Base-by-base conservation (phyloP, 495 filamentous ascomycete genomes). In the Neurospora sp. region DNA sequence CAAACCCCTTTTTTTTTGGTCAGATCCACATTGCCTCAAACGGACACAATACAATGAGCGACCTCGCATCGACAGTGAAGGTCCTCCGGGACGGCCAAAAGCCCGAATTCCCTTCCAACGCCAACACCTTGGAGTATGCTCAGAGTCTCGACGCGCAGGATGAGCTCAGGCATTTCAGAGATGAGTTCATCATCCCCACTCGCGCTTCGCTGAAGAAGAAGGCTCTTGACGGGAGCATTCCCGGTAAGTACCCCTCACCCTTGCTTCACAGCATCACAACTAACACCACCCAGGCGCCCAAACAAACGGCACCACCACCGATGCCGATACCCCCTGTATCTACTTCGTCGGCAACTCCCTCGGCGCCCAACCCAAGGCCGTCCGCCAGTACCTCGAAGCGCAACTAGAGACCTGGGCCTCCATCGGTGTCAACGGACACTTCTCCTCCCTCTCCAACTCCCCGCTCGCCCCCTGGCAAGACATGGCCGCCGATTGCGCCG, bases 301-400 rank as follows among this genome's bases (percentile, higher is more conserved):
- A 66, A 66, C 15, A 8, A 40, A 39, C 21, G 39, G 34, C 24
- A 21, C 42, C 40, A 21, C 37, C 37, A 74, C 71, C 39, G 72
- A 78, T 19, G 75, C 73, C 13, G 73, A 81, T n/a, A 80, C 85
- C 39, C 76, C 78, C 21, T 91, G 88, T 80, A 92, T 93, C 76
- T 98, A 98, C 81, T 86, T 98, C 39, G 96, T 94, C 76, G 95
- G 95, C 31, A 97, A 98, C 83, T 98, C 95, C 2, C 87, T 97
- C 21, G 95, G 95, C 48, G 86, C 94, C 17, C 95, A 98, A 79
- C 94, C 95, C 28, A 88, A 86, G 62, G 85, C 86, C 48, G 92
- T 90, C 3, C 83, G 86, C 39, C 80, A 83, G 11, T 90, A 92
- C 76, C 86, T 98, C 73, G 85, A 90, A 36, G 85, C 89, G 43